Evolutionary conservation across 352 stramenopile species (phyloP).

Genomic region (Phytophthora cajani): DNA sequence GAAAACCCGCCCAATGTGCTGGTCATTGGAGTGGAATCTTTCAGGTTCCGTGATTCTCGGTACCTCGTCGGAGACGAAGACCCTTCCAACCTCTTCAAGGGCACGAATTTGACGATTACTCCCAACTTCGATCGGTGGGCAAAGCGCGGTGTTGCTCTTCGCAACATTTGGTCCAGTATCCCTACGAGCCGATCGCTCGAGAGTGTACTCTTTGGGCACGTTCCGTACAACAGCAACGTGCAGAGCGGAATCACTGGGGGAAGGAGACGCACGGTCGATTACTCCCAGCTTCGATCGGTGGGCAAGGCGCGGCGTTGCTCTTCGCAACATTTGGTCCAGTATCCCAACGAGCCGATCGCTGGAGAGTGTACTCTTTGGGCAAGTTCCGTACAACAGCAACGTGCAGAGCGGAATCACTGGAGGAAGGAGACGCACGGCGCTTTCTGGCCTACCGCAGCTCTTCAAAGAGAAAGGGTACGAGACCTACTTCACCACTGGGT

Average conservation of each 20-base stretch:
- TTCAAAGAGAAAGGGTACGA: conserved; percentile 58
- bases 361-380: conserved; percentile 59
- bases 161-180: conserved; percentile 63
- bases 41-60: conserved; percentile 12
- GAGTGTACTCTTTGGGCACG: conserved; percentile 56
- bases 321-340: conserved; percentile 62
- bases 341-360: conserved; percentile 62
- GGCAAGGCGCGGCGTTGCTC: conserved; percentile 49
- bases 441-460: conserved; percentile 56
- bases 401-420: conserved; percentile 48
- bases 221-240: conserved; percentile 57
- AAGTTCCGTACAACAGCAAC: conserved; percentile 57
- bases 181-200: conserved; percentile 65
- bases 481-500: conserved; percentile 57
- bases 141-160: conserved; percentile 49
- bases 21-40: conserved; percentile 17
- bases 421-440: conserved; percentile 29
- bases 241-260: conserved; percentile 49
- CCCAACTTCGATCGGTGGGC: conserved; percentile 58
- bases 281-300: too few species aligned
- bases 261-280: conserved; percentile 18
- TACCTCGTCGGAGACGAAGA: conserved; percentile 25
- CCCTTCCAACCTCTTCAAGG: conserved; percentile 38
- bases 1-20: conserved; percentile 12
- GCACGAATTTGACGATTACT: conserved; percentile 36